These are phyloP conservation scores for Rhododendron simsii DNA, from an alignment of 148 eudicot species.

Conservation along the genomic window DNA sequence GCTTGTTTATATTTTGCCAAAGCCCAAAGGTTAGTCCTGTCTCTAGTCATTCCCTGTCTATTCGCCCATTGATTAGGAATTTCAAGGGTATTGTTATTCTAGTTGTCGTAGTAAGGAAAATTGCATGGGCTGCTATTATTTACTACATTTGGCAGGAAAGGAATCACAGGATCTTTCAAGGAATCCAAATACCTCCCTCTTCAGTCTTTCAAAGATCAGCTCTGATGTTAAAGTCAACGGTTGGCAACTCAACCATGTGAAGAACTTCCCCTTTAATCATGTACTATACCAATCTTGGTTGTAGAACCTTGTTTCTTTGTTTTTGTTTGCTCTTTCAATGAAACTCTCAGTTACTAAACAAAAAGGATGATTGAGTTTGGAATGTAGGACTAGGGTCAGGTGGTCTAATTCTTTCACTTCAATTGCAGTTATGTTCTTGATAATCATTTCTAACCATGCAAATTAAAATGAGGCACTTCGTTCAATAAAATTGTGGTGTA, in stretches of 20 bases:
- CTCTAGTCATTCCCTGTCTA: neutral
- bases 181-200: neutral
- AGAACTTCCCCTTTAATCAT: neutral
- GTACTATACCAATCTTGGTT: neutral
- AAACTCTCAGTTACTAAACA: neutral
- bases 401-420: neutral
- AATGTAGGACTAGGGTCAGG: neutral
- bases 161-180: neutral
- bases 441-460: neutral
- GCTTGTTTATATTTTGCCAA: neutral
- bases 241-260: neutral
- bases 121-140: neutral
- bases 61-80: neutral
- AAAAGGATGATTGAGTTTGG: neutral
- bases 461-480: neutral
- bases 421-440: neutral
- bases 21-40: neutral
- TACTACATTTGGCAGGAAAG: neutral
- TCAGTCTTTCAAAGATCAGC: neutral
- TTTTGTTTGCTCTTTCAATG: neutral
- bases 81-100: neutral
- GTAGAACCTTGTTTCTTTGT: neutral
- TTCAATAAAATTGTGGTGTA: neutral
- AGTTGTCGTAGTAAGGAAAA: neutral
- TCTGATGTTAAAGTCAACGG: neutral